A percentile compares a stretch with the other conserved stretches of the same genome.
Evolutionary conservation across 2,329 filamentous ascomycete genomes (phyloP).

Genomic region (Endocalyx cinctus): DNA sequence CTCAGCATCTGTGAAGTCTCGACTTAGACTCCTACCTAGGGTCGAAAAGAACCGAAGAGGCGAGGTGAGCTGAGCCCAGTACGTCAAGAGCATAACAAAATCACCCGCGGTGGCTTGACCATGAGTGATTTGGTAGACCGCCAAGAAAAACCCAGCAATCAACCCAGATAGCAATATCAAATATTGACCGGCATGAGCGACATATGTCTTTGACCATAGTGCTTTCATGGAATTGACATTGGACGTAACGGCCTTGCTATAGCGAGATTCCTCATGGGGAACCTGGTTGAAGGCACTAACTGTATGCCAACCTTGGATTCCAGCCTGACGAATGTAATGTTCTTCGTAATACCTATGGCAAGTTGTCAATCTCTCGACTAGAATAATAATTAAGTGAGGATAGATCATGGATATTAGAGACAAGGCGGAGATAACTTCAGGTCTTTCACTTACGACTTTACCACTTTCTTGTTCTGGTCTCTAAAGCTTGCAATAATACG

Average conservation of each 20-base stretch:
- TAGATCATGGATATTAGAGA: slow-evolving; percentile 6
- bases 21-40: slow-evolving; percentile 51
- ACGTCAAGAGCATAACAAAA: slow-evolving; percentile 67
- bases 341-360: slow-evolving; percentile 43
- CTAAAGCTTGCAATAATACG: slow-evolving; percentile 48
- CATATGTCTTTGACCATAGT: slow-evolving; percentile 40
- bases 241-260: slow-evolving; percentile 44
- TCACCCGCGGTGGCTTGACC: slow-evolving; percentile 58
- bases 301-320: slow-evolving; percentile 56
- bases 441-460: slow-evolving; percentile 35
- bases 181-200: slow-evolving; percentile 53
- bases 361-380: slow-evolving; percentile 6
- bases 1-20: slow-evolving; percentile 54
- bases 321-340: slow-evolving; percentile 50
- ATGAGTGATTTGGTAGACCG: slow-evolving; percentile 62
- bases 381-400: slow-evolving; percentile 22
- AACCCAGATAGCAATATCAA: slow-evolving; percentile 66
- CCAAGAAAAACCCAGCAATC: slow-evolving; percentile 56
- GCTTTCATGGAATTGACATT: slow-evolving; percentile 33
- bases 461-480: slow-evolving; percentile 43
- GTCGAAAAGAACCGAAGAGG: slow-evolving; percentile 66
- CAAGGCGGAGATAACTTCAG: neutral
- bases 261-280: slow-evolving; percentile 50
- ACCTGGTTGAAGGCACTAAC: slow-evolving; percentile 58
- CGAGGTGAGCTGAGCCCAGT: slow-evolving; percentile 68